These are phyloP conservation scores for Diaporthe longicolla DNA, from an alignment of 2,329 filamentous ascomycete species.

Conservation along the genomic window DNA sequence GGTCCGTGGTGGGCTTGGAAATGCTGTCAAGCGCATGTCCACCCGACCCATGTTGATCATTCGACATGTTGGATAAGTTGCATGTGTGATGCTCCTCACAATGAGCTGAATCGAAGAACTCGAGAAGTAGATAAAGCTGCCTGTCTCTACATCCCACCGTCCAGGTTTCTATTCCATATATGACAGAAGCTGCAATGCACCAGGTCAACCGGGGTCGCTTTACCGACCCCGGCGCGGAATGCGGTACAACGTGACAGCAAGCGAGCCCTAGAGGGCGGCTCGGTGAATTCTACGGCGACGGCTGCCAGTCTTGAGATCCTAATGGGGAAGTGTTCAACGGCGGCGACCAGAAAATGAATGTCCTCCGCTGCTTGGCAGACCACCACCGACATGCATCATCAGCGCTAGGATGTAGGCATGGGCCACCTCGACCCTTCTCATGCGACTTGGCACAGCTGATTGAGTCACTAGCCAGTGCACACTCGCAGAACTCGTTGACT, in stretches of 20 bases:
- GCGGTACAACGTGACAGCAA: constrained; percentile 16
- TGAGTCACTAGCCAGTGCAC: background rate
- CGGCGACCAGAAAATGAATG: background rate
- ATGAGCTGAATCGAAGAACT: background rate
- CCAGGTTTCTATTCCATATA: background rate
- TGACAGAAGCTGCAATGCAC: background rate
- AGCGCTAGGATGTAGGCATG: background rate
- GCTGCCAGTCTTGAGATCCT: background rate
- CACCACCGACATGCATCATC: constrained; percentile 5
- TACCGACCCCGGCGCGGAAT: background rate
- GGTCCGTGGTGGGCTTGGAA: background rate
- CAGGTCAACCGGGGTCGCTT: background rate
- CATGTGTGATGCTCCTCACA: background rate
- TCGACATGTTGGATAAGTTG: constrained; percentile 1
- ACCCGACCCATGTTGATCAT: background rate
- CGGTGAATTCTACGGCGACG: constrained; percentile 10
- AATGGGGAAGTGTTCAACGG: constrained; percentile 7
- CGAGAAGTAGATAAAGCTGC: background rate
- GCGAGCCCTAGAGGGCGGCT: constrained; percentile 6
- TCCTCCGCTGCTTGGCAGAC: constrained; percentile 26
- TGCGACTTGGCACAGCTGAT: background rate
- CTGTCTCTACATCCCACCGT: background rate
- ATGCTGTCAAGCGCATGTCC: constrained; percentile 9
- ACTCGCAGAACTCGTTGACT: background rate
- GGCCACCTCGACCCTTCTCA: background rate